Evolutionary conservation across 2,329 filamentous ascomycete species (phyloP).

Genomic region (Claviceps sp.): DNA sequence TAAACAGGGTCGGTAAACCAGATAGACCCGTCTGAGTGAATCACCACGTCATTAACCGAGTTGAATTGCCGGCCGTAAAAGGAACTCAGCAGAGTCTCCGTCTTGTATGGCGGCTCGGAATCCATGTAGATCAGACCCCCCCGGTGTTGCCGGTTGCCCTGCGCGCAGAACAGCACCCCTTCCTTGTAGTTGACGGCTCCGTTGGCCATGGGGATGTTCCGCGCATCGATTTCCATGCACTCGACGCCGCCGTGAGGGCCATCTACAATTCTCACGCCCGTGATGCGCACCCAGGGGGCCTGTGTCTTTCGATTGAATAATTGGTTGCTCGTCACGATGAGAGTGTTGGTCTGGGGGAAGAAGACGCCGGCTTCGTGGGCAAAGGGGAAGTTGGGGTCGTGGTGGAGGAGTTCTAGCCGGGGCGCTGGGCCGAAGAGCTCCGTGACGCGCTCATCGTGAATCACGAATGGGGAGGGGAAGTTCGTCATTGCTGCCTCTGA

Average conservation of each 20-base stretch:
- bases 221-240: constrained; percentile 9
- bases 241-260: constrained; percentile 9
- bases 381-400: neutral
- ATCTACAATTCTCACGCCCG: constrained; percentile 5
- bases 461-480: neutral
- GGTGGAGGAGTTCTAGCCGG: neutral
- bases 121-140: constrained; percentile 17
- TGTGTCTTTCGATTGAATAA: constrained; percentile 4
- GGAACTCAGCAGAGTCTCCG: constrained; percentile 38
- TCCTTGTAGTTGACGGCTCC: constrained; percentile 11
- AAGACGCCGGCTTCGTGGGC: constrained; percentile 40
- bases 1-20: constrained; percentile 53
- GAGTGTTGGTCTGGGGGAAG: constrained; percentile 6
- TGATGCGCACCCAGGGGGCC: constrained; percentile 23
- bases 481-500: neutral
- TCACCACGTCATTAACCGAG: constrained; percentile 43
- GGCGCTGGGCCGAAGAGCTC: neutral
- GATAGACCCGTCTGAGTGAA: constrained; percentile 40
- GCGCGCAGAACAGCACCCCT: constrained; percentile 5
- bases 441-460: neutral
- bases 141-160: constrained; percentile 36
- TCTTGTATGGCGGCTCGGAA: neutral
- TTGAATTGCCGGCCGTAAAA: constrained; percentile 47
- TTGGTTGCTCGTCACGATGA: constrained; percentile 15
- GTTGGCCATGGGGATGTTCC: constrained; percentile 10